These are phyloP conservation scores for Paecilomyces niveus DNA, from an alignment of 2,329 filamentous ascomycete species.

Conservation along the genomic window DNA sequence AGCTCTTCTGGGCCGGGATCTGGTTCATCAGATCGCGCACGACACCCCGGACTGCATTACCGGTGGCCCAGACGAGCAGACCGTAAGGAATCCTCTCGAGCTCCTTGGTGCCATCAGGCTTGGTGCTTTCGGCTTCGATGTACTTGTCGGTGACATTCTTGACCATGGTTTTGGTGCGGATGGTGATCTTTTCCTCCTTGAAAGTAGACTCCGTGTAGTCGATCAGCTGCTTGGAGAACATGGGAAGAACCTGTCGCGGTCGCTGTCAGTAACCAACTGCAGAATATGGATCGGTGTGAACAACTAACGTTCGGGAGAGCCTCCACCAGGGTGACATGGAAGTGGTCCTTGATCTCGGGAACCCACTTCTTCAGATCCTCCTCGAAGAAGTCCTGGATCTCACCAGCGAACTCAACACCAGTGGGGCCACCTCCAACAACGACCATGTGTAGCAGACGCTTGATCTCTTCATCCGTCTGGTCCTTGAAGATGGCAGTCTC, in stretches of 20 bases:
- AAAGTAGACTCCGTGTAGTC: slow-evolving; percentile 99
- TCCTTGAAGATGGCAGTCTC: slow-evolving; percentile 99
- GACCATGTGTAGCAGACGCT: slow-evolving; percentile 96
- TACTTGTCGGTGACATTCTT: slow-evolving; percentile 91
- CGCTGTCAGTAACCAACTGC: slow-evolving; percentile 3
- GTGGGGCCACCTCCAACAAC: slow-evolving; percentile 90
- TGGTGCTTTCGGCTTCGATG: slow-evolving; percentile 80
- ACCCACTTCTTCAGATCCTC: slow-evolving; percentile 97
- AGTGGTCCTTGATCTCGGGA: slow-evolving; percentile 87
- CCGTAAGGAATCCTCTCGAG: slow-evolving; percentile 82
- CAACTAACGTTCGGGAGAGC: slow-evolving; percentile 72
- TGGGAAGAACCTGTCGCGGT: slow-evolving; percentile 62
- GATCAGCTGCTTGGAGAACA: slow-evolving; percentile 98
- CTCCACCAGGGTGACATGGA: slow-evolving; percentile 96
- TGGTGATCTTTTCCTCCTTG: slow-evolving; percentile 96
- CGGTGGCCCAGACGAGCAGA: slow-evolving; percentile 95
- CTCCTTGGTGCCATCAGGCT: slow-evolving; percentile 77
- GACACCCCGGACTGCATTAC: slow-evolving; percentile 84
- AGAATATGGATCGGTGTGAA: not conserved
- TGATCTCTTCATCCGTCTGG: slow-evolving; percentile 77
- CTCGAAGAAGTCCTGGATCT: slow-evolving; percentile 98
- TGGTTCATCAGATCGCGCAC: slow-evolving; percentile 86
- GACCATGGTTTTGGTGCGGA: slow-evolving; percentile 98
- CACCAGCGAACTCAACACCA: slow-evolving; percentile 95
- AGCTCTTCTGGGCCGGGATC: slow-evolving; percentile 92